phyloP scores from a whole-genome alignment of 2,329 filamentous ascomycete genomes.

The Ascochyta pisi region DNA sequence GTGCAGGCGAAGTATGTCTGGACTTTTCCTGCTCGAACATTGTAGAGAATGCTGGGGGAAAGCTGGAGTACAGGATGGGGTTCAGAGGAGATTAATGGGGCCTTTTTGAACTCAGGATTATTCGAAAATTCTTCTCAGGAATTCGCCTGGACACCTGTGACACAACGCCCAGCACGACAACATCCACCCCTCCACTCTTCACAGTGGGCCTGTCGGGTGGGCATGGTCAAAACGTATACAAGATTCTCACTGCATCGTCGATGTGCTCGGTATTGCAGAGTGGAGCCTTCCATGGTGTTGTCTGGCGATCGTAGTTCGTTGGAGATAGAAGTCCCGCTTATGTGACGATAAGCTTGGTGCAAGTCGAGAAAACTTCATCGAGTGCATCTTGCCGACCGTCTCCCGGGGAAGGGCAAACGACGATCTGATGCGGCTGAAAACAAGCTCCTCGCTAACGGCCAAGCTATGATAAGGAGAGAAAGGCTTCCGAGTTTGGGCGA shows the following conservation, averaged over 20 bases:
- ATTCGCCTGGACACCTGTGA: not conserved
- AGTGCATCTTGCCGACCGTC: not conserved
- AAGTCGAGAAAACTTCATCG: constrained; percentile 6
- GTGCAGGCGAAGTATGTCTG: constrained; percentile 16
- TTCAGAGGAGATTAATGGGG: not conserved
- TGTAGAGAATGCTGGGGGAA: constrained; percentile 7
- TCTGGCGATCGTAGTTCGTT: constrained; percentile 11
- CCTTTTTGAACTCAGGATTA: not conserved
- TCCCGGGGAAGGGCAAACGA: not conserved
- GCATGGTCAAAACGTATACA: not conserved
- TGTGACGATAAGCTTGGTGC: constrained; percentile 10
- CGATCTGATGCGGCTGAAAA: constrained; percentile 20
- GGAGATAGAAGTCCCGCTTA: constrained; percentile 1
- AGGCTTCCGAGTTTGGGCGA: constrained; percentile 3
- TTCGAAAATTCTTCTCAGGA: not conserved
- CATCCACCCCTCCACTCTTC: constrained; percentile 12
- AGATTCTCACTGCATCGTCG: constrained; percentile 13
- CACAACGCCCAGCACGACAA: constrained; percentile 7
- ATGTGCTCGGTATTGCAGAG: constrained; percentile 4
- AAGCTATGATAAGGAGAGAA: constrained; percentile 3
- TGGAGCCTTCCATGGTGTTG: not conserved
- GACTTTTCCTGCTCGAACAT: constrained; percentile 17
- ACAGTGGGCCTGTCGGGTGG: constrained; percentile 1
- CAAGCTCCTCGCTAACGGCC: constrained; percentile 6
- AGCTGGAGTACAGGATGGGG: constrained; percentile 15